These are phyloP conservation scores for Ampelocalamus luodianensis DNA, from an alignment of 176 grass and related monocot species.

Conservation along the genomic window DNA sequence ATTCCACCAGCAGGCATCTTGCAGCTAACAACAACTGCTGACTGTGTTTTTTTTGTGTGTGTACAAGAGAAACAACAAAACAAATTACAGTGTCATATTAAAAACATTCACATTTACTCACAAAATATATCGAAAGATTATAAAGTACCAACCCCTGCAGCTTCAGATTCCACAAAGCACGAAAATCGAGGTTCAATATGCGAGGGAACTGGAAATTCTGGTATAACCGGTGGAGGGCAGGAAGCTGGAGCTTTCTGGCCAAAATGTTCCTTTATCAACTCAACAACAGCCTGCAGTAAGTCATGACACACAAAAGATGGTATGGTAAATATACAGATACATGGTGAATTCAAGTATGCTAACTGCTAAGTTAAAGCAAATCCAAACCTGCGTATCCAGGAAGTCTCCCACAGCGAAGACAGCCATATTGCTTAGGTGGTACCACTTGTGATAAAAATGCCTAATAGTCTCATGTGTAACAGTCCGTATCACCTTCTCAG, in stretches of 20 bases:
- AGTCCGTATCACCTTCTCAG: conserved; percentile 91
- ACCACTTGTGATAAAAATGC: conserved; percentile 92
- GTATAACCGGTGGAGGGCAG: conserved; percentile 64
- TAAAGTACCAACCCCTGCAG: conserved; percentile 77
- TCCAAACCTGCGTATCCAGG: conserved; percentile 71
- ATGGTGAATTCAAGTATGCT: conserved; percentile 34
- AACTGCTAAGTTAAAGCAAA: conserved; percentile 26
- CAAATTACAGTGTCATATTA: conserved; percentile 7
- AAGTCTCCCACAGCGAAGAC: conserved; percentile 97
- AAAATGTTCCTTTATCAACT: conserved; percentile 97
- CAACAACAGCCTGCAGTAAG: conserved; percentile 72
- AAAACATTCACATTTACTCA: conserved; percentile 17
- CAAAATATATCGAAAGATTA: conserved; percentile 26
- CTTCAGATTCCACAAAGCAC: conserved; percentile 99
- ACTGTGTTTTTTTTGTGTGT: conserved; percentile 55
- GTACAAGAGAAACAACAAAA: conserved; percentile 49
- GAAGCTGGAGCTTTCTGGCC: conserved; percentile 64
- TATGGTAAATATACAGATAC: conserved; percentile 44
- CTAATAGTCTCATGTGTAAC: conserved; percentile 78
- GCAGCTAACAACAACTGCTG: conserved; percentile 96
- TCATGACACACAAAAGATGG: conserved; percentile 19
- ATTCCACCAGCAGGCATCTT: conserved; percentile 86
- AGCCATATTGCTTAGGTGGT: conserved; percentile 95
- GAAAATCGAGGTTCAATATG: conserved; percentile 96
- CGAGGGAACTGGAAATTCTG: conserved; percentile 81